Evolutionary conservation across 352 stramenopile genomes (phyloP).

Genomic region (Globisporangium spiculum): DNA sequence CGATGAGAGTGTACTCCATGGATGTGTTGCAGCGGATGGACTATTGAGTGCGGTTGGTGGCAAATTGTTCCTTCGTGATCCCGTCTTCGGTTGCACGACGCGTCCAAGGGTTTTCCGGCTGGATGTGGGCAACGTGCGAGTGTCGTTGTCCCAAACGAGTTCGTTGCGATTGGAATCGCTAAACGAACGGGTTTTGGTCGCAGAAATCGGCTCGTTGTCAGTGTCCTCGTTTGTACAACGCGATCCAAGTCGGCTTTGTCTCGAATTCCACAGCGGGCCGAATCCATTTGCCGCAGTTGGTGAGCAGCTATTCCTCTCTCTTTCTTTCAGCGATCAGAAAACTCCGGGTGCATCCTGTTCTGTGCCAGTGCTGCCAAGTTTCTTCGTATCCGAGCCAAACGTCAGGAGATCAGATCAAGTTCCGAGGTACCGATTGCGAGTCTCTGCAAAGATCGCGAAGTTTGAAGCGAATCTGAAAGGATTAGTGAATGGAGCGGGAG

Average conservation of each 20-base stretch:
- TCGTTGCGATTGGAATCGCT: conserved; percentile 22
- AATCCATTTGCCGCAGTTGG: not conserved
- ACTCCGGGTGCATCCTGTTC: conserved; percentile 3
- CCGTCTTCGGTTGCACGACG: not conserved
- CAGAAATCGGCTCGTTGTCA: conserved; percentile 10
- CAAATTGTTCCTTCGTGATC: not conserved
- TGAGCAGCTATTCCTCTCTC: conserved; percentile 10
- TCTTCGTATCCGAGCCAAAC: conserved; percentile 1
- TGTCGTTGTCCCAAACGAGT: conserved; percentile 23
- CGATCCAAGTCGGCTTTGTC: not conserved
- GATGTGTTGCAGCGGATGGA: conserved; percentile 2
- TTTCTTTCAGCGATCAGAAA: conserved; percentile 9
- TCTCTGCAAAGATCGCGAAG: conserved; percentile 1
- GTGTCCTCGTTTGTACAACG: conserved; percentile 8
- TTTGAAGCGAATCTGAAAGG: conserved; percentile 13
- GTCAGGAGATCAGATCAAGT: not conserved
- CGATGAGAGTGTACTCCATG: conserved; percentile 4
- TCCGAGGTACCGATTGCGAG: conserved; percentile 8
- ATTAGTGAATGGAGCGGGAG: not conserved
- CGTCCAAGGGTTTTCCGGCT: conserved; percentile 25
- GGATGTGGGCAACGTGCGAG: conserved; percentile 24
- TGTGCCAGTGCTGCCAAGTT: conserved; percentile 8
- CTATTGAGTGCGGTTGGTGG: not conserved
- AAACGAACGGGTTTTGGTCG: conserved; percentile 26
- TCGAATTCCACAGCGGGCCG: conserved; percentile 13